These are phyloP conservation scores for Postia placenta DNA, from an alignment of 768 basidiomycete genomes.

Conservation along the genomic window DNA sequence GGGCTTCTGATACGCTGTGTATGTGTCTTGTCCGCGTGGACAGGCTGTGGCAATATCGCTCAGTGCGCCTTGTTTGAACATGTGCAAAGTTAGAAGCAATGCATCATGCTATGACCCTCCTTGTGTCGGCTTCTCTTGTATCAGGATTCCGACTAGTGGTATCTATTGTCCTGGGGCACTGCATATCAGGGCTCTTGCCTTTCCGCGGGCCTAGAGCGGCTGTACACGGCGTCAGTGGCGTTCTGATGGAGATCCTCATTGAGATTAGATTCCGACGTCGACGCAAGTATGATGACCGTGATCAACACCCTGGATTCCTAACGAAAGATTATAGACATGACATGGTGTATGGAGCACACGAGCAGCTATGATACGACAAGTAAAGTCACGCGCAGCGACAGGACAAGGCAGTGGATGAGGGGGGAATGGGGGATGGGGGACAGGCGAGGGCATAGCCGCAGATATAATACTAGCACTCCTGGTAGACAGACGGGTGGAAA, in stretches of 20 bases:
- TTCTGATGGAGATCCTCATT: neutral
- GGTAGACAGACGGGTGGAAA: constrained; percentile 36
- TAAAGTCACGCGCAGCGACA: too few species aligned
- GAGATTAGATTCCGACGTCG: neutral
- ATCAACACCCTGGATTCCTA: constrained; percentile 15
- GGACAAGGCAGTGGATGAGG: constrained; percentile 15
- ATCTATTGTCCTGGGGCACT: too few species aligned
- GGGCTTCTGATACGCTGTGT: neutral
- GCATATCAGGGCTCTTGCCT: too few species aligned
- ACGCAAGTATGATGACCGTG: constrained; percentile 5
- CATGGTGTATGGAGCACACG: constrained; percentile 10
- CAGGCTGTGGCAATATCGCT: neutral
- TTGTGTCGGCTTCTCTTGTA: too few species aligned
- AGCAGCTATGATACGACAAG: constrained; percentile 12
- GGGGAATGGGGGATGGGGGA: constrained; percentile 6
- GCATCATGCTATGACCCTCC: too few species aligned
- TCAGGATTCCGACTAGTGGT: too few species aligned
- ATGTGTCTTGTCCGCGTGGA: neutral
- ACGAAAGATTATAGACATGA: constrained; percentile 12
- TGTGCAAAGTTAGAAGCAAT: too few species aligned
- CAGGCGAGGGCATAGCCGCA: too few species aligned
- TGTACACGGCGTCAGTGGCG: neutral
- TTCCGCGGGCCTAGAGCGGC: neutral
- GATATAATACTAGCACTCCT: constrained; percentile 63
- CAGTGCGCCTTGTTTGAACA: too few species aligned